Percentiles rank a stretch among this genome's conserved stretches.
Conservation (phyloP, 768 basidiomycete genomes). For the Mycena floridula region DNA sequence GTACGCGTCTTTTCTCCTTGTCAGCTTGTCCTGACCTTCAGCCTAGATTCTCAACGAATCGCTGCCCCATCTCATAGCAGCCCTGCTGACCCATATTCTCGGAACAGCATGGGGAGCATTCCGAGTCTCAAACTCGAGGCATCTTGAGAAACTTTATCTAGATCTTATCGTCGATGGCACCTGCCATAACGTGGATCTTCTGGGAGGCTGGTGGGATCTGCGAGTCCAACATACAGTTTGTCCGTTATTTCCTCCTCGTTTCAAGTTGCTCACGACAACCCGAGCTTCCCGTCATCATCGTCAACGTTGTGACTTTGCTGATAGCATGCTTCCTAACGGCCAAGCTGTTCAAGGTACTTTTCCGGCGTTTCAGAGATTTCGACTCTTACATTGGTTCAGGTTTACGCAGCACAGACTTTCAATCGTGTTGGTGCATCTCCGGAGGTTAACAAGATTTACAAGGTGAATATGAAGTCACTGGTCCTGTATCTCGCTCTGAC, state of each 20-base stretch:
- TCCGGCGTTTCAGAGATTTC: background rate
- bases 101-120: constrained; percentile 43
- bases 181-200: constrained; percentile 33
- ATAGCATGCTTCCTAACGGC: constrained; percentile 31
- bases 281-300: constrained; percentile 34
- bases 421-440: constrained; percentile 43
- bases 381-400: constrained; percentile 21
- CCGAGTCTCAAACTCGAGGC: constrained; percentile 27
- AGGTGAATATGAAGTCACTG: constrained; percentile 25
- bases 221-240: constrained; percentile 30
- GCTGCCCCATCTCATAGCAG: constrained; percentile 44
- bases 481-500: background rate
- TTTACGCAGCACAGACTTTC: constrained; percentile 40
- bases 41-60: constrained; percentile 44
- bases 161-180: constrained; percentile 26
- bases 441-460: constrained; percentile 39
- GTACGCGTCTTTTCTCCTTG: constrained; percentile 21
- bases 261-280: too few species aligned
- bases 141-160: constrained; percentile 25
- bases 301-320: constrained; percentile 30
- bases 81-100: constrained; percentile 38
- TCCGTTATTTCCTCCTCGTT: constrained; percentile 6
- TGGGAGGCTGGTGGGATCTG: constrained; percentile 37
- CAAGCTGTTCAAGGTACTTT: constrained; percentile 37
- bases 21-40: constrained; percentile 1